Percentiles rank a stretch among this genome's conserved stretches.
These are phyloP conservation scores for Candida nemodendra DNA, from an alignment of 805 yeast species.

Conservation along the genomic window DNA sequence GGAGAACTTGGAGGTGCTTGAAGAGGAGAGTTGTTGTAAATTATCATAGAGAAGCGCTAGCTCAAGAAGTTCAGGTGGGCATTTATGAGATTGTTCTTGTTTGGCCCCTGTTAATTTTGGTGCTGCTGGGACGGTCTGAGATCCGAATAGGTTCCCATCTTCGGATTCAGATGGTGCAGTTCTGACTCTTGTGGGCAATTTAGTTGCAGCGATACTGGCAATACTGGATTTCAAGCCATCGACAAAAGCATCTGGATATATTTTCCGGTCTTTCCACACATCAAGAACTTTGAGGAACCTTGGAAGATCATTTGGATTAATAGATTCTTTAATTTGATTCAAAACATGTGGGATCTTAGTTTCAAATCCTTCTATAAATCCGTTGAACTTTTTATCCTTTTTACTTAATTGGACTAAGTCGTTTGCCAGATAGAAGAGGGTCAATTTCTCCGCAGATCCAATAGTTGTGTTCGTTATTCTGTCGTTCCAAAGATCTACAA, in stretches of 20 bases:
- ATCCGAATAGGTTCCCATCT: too few species aligned
- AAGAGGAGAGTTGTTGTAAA: conserved; percentile 22
- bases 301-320: conserved; percentile 28
- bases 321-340: conserved; percentile 28
- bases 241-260: conserved; percentile 35
- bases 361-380: conserved; percentile 58
- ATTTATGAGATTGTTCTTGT: conserved; percentile 10
- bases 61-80: conserved; percentile 27
- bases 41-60: conserved; percentile 23
- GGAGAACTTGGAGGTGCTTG: conserved; percentile 18
- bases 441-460: conserved; percentile 38
- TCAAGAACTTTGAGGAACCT: conserved; percentile 50
- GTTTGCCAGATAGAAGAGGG: conserved; percentile 69
- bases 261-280: conserved; percentile 57
- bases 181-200: conserved; percentile 3
- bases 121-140: not conserved
- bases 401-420: conserved; percentile 80
- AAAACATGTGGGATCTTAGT: conserved; percentile 45
- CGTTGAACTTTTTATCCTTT: conserved; percentile 53
- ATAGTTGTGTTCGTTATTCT: conserved; percentile 13
- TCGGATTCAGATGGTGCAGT: not conserved
- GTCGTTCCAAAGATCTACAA: conserved; percentile 53
- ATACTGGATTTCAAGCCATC: conserved; percentile 12
- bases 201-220: conserved; percentile 4
- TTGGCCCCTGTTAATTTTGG: conserved; percentile 1